phyloP scores from a whole-genome alignment of 2,329 filamentous ascomycete species.

The Sporothrix mexicana region DNA sequence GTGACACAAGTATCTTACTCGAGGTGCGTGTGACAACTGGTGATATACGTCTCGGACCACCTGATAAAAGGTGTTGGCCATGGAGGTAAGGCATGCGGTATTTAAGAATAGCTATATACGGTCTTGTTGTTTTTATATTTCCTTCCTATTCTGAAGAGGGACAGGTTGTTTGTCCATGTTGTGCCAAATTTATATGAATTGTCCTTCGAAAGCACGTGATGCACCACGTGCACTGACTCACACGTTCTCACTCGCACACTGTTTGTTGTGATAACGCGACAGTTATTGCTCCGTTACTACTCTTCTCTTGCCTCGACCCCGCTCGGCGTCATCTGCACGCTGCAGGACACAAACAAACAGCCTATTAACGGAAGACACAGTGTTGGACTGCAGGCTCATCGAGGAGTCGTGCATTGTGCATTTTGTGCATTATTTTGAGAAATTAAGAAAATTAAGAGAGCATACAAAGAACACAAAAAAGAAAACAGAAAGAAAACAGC shows the following conservation, averaged over 20 bases:
- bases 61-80: no score
- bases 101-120: no score
- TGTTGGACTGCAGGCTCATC: neutral
- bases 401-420: neutral
- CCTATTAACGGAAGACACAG: slow-evolving; percentile 13
- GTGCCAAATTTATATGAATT: no score
- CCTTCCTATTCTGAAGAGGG: no score
- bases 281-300: slow-evolving; percentile 1
- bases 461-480: no score
- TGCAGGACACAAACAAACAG: slow-evolving; percentile 12
- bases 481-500: no score
- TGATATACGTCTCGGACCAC: no score
- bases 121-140: no score
- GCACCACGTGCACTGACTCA: neutral
- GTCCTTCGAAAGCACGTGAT: neutral
- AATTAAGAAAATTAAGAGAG: no score
- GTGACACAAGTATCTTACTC: no score
- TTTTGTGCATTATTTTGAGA: neutral
- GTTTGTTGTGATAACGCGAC: slow-evolving; percentile 31
- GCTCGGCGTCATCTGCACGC: neutral
- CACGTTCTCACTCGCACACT: neutral
- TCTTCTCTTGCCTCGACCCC: neutral
- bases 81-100: no score
- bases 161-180: neutral
- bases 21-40: no score